phyloP scores from a whole-genome alignment of 257 asterid species.

The Henckelia pumila region DNA sequence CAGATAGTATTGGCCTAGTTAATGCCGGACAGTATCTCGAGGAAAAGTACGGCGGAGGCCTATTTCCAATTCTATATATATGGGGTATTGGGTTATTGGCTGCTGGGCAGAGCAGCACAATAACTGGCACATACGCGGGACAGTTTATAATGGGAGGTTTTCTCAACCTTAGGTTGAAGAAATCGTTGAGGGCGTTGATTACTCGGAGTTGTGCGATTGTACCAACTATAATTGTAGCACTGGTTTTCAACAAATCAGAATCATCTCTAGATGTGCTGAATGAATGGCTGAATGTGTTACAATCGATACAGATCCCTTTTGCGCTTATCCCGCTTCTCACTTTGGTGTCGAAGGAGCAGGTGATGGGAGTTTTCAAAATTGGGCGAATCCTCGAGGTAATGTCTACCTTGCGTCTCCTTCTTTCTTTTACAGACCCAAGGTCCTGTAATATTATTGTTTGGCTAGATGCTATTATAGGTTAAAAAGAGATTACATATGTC shows the following conservation, averaged over 20 bases:
- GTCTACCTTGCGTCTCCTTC: conserved; percentile 18
- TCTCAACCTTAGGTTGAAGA: conserved; percentile 81
- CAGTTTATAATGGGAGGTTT: conserved; percentile 99
- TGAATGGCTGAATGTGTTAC: conserved; percentile 97
- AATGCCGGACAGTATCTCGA: conserved; percentile 93
- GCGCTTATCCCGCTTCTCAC: conserved; percentile 97
- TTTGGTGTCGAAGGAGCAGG: conserved; percentile 87
- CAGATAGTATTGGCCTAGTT: conserved; percentile 75
- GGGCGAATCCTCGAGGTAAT: conserved; percentile 73
- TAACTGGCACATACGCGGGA: conserved; percentile 97
- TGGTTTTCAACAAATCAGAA: conserved; percentile 84
- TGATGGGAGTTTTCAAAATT: conserved; percentile 85
- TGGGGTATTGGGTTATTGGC: conserved; percentile 99
- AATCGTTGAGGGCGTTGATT: conserved; percentile 82
- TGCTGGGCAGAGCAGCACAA: conserved; percentile 97
- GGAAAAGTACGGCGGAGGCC: conserved; percentile 92
- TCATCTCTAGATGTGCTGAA: conserved; percentile 78
- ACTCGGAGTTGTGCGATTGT: conserved; percentile 96
- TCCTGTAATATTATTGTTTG: conserved; percentile 1
- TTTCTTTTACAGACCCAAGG: conserved; percentile 20
- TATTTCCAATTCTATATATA: conserved; percentile 83
- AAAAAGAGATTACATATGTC: too few relatives aligned
- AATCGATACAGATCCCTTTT: conserved; percentile 93
- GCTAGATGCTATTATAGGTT: not conserved
- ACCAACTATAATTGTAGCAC: conserved; percentile 89